Base-by-base conservation (phyloP, 2,329 filamentous ascomycete species). In the Hymenoscyphus infarciens region DNA sequence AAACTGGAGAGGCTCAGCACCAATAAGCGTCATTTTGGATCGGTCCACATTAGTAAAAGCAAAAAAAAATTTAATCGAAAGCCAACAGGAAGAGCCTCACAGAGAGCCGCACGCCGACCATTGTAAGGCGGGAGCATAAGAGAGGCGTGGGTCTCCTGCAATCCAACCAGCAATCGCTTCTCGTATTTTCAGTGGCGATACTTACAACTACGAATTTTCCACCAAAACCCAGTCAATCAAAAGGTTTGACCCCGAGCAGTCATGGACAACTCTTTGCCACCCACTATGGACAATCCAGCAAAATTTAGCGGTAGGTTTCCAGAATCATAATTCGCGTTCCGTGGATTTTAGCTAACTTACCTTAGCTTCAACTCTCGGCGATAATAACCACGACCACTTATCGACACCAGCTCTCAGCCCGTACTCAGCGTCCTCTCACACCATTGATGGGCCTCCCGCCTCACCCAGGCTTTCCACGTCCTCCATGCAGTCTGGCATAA, bases 81-180 rank as follows among this genome's bases (percentile, higher is more conserved):
- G 35, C 19, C 7, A 45, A 35, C 35, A 29, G 56, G 29, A n/a
- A 58, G 56, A 58, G 56, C 56, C 56, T 49, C 35, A 49, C 35
- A 19, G 56, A 58, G 56, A 45, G 56, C 38, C 38, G 42, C 8
- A 11, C 11, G 10, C 7, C 1, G 8, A 11, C 42, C 4, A 25
- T 11, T 22, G 42, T 1, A 22, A 4, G 19, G 8, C 13, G 8
- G 42, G 19, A 11, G 42, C n/a, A 60, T 52, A 25, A 60, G n/a
- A 29, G 58, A 49, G n/a, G 42, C 19, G n/a, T 2, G n/a, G 11
- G 7, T 22, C 8, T 22, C n/a, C 42, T 45, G 19, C 42, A 49
- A 49, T 49, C 42, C 42, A 22, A 22, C 5, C n/a, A 19, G 6
- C n/a, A 22, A 19, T 19, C 42, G 13, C 42, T 25, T 49, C n/a